Evolutionary conservation across 257 asterid genomes (phyloP).

Genomic region (Ehretia macrophylla): DNA sequence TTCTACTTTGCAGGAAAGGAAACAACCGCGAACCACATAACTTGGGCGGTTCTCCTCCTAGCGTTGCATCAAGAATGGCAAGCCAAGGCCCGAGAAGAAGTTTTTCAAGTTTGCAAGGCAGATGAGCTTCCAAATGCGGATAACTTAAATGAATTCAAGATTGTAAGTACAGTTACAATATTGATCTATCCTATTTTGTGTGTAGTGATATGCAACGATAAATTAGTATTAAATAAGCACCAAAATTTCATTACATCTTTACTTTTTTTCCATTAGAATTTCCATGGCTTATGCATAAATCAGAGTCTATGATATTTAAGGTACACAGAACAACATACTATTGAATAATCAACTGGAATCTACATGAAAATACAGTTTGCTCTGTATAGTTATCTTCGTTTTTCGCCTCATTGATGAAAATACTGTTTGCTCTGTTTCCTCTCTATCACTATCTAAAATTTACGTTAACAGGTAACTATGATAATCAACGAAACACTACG

Average conservation of each 20-base stretch:
- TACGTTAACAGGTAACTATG: constrained; percentile 17
- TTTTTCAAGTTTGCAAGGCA: constrained; percentile 13
- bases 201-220: too few relatives aligned
- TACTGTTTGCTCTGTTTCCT: too few relatives aligned
- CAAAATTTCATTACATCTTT: too few relatives aligned
- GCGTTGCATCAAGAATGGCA: constrained; percentile 43
- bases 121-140: constrained; percentile 22
- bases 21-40: constrained; percentile 26
- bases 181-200: too few relatives aligned
- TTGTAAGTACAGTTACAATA: constrained; percentile 20
- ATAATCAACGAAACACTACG: constrained; percentile 28
- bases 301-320: too few relatives aligned
- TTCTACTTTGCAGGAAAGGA: constrained; percentile 40
- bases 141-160: constrained; percentile 16
- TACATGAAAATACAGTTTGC: too few relatives aligned
- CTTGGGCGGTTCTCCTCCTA: constrained; percentile 32
- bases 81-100: constrained; percentile 31
- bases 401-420: neutral
- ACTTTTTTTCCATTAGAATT: too few relatives aligned
- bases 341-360: too few relatives aligned
- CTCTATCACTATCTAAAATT: neutral
- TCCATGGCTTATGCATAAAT: too few relatives aligned
- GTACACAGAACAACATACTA: too few relatives aligned
- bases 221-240: too few relatives aligned
- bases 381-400: too few relatives aligned